phyloP scores from a whole-genome alignment of 129 eudicot genomes.

The Logfia minima region DNA sequence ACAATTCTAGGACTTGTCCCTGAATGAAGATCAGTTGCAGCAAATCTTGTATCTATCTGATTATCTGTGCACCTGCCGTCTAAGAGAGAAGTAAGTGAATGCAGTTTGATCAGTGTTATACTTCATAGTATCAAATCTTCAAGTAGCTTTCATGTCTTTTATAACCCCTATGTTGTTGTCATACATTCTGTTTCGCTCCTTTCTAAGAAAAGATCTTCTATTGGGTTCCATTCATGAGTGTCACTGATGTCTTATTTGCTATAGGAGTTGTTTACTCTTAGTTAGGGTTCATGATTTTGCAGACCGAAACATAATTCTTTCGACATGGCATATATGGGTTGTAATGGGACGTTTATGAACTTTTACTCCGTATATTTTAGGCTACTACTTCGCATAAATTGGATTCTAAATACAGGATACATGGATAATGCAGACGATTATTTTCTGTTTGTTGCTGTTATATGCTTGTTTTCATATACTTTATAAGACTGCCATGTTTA shows the following conservation, averaged over 20 bases:
- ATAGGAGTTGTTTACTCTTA: constrained; percentile 4
- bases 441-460: constrained; percentile 17
- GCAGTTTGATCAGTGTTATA: background rate
- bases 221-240: constrained; percentile 1
- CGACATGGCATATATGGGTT: constrained; percentile 16
- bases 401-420: background rate
- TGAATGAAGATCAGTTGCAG: constrained; percentile 76
- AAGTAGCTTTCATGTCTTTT: constrained; percentile 7
- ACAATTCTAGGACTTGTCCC: constrained; percentile 51
- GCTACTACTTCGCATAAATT: background rate
- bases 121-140: constrained; percentile 7
- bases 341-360: background rate
- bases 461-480: background rate
- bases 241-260: background rate
- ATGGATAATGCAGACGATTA: background rate
- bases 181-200: constrained; percentile 1
- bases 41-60: constrained; percentile 68
- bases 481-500: background rate
- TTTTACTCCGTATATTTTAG: background rate
- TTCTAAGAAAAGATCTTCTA: background rate
- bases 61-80: constrained; percentile 56
- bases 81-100: constrained; percentile 50
- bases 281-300: constrained; percentile 15
- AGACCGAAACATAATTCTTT: background rate
- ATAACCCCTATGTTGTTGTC: background rate